Base-by-base conservation (phyloP, 108 stramenopile species). In the Skeletonema potamos region DNA sequence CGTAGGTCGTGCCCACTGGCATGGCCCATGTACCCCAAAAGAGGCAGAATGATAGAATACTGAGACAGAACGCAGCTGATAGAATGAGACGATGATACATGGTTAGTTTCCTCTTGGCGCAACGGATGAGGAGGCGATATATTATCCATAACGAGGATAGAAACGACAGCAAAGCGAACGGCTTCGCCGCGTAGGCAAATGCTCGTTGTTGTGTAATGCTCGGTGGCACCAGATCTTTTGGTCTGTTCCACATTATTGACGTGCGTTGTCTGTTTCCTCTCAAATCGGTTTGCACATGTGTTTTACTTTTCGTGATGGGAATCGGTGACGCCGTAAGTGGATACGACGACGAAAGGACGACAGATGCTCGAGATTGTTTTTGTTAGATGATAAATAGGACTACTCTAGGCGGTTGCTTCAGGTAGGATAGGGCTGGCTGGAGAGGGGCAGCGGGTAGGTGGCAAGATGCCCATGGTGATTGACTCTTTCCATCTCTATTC, bases 61-160 rank as follows among this genome's bases (percentile, higher is more conserved):
- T 36, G 48, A 66, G 15, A 44, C 33, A 39, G 2, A 27, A 22
- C 20, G 44, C 39, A 9, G 48, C 48, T 2, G 72, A 51, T 18
- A 78, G n/a, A 13, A 78, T 58, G 4, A 78, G 54, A n/a, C 77
- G 77, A 60, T 78, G 77, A 54, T 78, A 78, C 64, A 78, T 65
- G 7, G 58, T 26, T 32, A 43, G 27, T 29, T 15, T 11, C 39
- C 68, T 67, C 15, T 39, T n/a, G 29, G 46, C 65, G 51, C 62
- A 60, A 1, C 34, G 30, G 4, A 33, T 13, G 2, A 60, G 34
- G 22, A 76, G 66, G 41, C 54, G 41, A 27, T 63, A 55, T 20
- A 76, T 59, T 27, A 68, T 60, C 48, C 32, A 62, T 29, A 68
- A 26, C 12, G 74, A 76, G 13, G 74, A 76, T 9, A 76, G 66